Conservation (phyloP, 306 rosid genomes). For the Potentilla sterilis region DNA sequence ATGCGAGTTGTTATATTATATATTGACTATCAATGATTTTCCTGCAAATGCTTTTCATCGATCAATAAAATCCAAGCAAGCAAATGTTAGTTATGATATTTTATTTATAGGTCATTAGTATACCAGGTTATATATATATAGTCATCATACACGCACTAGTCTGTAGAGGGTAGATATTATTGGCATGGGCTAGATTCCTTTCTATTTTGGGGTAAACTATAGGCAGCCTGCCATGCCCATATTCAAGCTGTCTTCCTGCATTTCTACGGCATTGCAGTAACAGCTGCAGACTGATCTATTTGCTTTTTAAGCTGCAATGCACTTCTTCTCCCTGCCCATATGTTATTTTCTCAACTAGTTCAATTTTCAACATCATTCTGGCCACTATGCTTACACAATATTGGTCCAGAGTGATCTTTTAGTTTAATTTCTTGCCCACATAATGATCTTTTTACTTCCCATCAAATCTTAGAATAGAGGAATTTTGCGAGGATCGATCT, state of each 20-base stretch:
- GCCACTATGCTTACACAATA: slow-evolving; percentile 3
- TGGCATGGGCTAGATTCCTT: slow-evolving; percentile 40
- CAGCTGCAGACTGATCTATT: slow-evolving; percentile 21
- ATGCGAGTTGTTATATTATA: too few species aligned
- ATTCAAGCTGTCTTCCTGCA: slow-evolving; percentile 32
- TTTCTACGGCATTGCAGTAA: slow-evolving; percentile 24
- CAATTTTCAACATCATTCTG: not conserved
- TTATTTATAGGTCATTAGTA: slow-evolving; percentile 12
- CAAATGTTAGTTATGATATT: slow-evolving; percentile 11
- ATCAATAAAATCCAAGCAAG: slow-evolving; percentile 3
- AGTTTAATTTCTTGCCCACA: not conserved
- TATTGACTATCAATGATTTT: too few species aligned
- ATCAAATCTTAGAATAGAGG: too few species aligned
- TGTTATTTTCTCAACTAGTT: slow-evolving; percentile 3
- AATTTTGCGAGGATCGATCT: too few species aligned
- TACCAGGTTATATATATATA: not conserved
- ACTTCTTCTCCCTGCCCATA: not conserved
- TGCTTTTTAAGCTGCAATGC: slow-evolving; percentile 24
- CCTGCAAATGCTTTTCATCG: too few species aligned
- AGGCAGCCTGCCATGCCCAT: slow-evolving; percentile 44
- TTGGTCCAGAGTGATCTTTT: slow-evolving; percentile 1
- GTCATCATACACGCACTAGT: not conserved
- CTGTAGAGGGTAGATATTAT: slow-evolving; percentile 37
- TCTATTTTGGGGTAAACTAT: slow-evolving; percentile 33
- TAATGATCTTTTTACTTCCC: not conserved